Evolutionary conservation across 2,329 filamentous ascomycete genomes (phyloP), one percentile per base, ranked within the genome.

Genomic region (Diaporthe citri): DNA sequence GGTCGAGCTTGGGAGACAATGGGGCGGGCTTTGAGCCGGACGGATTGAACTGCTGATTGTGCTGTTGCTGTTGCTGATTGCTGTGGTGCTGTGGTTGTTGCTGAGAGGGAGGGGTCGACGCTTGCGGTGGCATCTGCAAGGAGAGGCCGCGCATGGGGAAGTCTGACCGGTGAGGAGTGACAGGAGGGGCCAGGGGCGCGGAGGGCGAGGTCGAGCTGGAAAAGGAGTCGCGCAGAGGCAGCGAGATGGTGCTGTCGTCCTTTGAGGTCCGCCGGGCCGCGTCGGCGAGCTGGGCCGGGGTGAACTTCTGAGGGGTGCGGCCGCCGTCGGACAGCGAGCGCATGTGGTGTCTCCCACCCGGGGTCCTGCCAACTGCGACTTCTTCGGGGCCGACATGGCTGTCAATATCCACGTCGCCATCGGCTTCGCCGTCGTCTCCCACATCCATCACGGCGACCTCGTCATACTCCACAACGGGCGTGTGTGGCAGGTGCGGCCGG

Each of bases 1-100:
- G 90, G 83, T 98, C 95, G 77, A 97, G 90, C 82, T 97, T 95
- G 22, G 96, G 95, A 2, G 95, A 97, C 75, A 96, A 88, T 79
- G 95, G 95, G 36, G 86, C 85, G n/a, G 92, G 87, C 80, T 90
- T 92, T 77, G 87, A 84, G 71, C 88, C 85, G 22, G 71, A 25
- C 8, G 55, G 43, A 39, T 46, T 46, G 43, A 76, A 87, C 83
- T 77, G 88, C 85, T 79, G 89, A 67, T 62, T 48, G n/a, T 69
- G 34, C 31, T 60, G 57, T 28, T 60, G 57, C 4, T 55, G 48
- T 0, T 85, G 56, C 80, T 82, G 77, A 88, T 67, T 52, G 62
- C 10, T 25, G 64, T 2, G 17, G 77, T 84, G 80, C 56, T 83
- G 82, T 72, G 82, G 79, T 87, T 48, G 67, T 17, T 59, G 55